Evolutionary conservation across 2,329 filamentous ascomycete species (phyloP), one percentile per base, ranked within the genome.

Genomic region (Xylaria sp.): DNA sequence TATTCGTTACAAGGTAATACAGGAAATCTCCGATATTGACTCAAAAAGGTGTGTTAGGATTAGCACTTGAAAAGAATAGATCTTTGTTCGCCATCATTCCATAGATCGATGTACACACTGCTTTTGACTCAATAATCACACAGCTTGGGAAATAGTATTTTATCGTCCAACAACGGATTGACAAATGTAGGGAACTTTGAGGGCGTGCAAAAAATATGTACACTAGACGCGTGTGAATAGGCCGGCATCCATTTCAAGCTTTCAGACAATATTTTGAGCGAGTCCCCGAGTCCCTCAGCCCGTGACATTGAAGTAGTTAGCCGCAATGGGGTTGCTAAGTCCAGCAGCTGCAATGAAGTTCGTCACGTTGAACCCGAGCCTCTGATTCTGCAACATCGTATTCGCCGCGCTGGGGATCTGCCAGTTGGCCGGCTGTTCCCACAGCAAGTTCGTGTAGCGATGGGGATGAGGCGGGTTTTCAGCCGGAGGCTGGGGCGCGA

Each of bases 381-480:
- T 79, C 72, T 77, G 75, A 34, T 39, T 71, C 64, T 77, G 76
- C 20, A 78, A 55, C 74, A 76, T 76, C 48, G 73, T 74, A 43
- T 69, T 76, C 13, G 78, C 77, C 9, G 71, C 57, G 20, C 71
- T 70, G 6, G 79, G 76, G 7, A 81, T 76, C 36, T 76, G 68
- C 72, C 78, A 80, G 53, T 72, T 76, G 18, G 69, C 75, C 1
- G 77, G 76, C 70, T 80, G 78, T 66, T 76, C 78, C 73, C 77
- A 81, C n/a, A 81, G 70, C 46, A 81, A 71, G 59, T 78, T 76
- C 20, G 80, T 79, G 72, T 81, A 81, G 41, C 78, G 76, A 70
- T 81, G 80, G 25, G 80, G 74, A 63, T 80, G 75, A 3, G 78
- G 76, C 8, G 80, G 79, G 10, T 72, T 77, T 70, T 80, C 76